Conservation (phyloP, 495 filamentous ascomycete genomes). For the Penicillium samsonianum region DNA sequence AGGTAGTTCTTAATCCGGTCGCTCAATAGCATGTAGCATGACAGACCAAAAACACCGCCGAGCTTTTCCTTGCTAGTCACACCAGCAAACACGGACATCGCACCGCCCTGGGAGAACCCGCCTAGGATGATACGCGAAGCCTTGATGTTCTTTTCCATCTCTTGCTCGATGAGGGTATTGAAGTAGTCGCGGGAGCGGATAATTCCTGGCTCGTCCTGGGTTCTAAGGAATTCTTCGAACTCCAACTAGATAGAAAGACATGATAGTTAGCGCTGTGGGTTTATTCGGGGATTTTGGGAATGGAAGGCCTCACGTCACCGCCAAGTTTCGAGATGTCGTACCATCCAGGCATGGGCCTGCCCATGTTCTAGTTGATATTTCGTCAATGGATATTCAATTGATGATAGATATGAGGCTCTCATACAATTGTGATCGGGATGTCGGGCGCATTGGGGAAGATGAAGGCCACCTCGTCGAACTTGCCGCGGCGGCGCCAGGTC, state of each 20-base stretch:
- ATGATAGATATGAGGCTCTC: slow-evolving; percentile 20
- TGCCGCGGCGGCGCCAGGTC: slow-evolving; percentile 81
- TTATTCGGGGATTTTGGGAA: neutral
- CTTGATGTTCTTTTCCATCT: slow-evolving; percentile 81
- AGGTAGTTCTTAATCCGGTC: slow-evolving; percentile 67
- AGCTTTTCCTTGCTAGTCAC: slow-evolving; percentile 73
- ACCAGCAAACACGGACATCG: slow-evolving; percentile 63
- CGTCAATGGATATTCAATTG: neutral
- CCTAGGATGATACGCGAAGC: slow-evolving; percentile 80
- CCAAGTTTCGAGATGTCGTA: slow-evolving; percentile 76
- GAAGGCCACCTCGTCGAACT: slow-evolving; percentile 88
- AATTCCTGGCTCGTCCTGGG: slow-evolving; percentile 81
- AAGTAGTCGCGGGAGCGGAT: slow-evolving; percentile 71
- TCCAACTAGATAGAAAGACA: slow-evolving; percentile 32
- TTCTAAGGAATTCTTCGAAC: slow-evolving; percentile 49
- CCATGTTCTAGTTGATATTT: slow-evolving; percentile 59
- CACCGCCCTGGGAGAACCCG: slow-evolving; percentile 65
- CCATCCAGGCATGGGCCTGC: slow-evolving; percentile 89
- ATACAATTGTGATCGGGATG: slow-evolving; percentile 85
- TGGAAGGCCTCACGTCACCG: slow-evolving; percentile 40
- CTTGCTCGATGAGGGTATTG: slow-evolving; percentile 75
- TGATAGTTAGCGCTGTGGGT: neutral
- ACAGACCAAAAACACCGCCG: slow-evolving; percentile 84
- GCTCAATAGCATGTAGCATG: slow-evolving; percentile 76
- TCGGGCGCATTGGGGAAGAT: slow-evolving; percentile 90